Evolutionary conservation across 352 stramenopile genomes (phyloP).

Genomic region (Pythium plurisporium): DNA sequence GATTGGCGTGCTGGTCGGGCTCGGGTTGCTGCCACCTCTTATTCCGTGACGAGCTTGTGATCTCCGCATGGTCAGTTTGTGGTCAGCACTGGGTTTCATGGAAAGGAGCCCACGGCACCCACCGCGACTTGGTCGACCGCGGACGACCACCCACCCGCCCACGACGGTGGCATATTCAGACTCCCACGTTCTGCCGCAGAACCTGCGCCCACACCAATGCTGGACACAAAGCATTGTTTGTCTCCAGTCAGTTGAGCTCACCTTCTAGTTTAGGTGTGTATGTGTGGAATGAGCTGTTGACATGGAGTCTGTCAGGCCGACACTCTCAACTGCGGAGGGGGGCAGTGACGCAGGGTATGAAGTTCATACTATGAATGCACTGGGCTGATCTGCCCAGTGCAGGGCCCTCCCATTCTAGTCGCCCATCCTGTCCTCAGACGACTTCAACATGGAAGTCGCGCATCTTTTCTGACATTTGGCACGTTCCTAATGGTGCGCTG

Average conservation of each 20-base stretch:
- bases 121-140: not conserved
- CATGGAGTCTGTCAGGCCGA: no score
- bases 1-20: conserved; percentile 8
- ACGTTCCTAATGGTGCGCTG: conserved; percentile 12
- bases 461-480: conserved; percentile 18
- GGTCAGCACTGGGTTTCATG: conserved; percentile 1
- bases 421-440: no score
- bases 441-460: conserved; percentile 21
- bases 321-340: no score
- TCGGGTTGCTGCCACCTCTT: conserved; percentile 8
- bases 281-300: no score
- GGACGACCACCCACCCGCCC: no score
- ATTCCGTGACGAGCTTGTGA: conserved; percentile 15
- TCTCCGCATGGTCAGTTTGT: conserved; percentile 21
- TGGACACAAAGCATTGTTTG: not conserved
- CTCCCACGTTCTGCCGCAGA: no score
- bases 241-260: no score
- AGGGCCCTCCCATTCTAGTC: not conserved
- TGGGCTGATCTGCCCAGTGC: not conserved
- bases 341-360: no score
- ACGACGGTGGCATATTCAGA: no score
- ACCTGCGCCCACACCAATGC: not conserved
- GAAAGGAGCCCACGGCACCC: not conserved
- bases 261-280: no score
- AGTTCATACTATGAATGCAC: not conserved